Evolutionary conservation across 768 basidiomycete species (phyloP).

Genomic region (Paxillus involutus): DNA sequence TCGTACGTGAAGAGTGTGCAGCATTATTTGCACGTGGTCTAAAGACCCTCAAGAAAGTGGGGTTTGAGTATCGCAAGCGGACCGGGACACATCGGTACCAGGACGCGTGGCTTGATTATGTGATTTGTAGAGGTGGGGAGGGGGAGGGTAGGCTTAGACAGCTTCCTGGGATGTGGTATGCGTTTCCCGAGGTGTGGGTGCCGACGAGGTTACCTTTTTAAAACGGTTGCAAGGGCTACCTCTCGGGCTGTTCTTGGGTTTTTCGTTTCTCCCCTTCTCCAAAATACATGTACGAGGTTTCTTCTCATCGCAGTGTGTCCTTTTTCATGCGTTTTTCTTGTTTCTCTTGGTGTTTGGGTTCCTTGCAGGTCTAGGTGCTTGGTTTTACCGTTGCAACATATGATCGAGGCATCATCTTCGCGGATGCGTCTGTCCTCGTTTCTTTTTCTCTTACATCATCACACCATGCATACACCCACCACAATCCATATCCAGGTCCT

Average conservation of each 20-base stretch:
- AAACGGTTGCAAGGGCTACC: neutral
- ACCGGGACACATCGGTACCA: constrained; percentile 36
- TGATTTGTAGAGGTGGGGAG: constrained; percentile 18
- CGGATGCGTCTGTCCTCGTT: too few species aligned
- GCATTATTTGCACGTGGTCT: constrained; percentile 28
- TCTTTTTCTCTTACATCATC: too few species aligned
- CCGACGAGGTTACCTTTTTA: constrained; percentile 23
- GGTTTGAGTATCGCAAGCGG: constrained; percentile 37
- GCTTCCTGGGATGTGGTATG: constrained; percentile 32
- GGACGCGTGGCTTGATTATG: constrained; percentile 37
- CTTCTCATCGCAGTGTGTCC: neutral
- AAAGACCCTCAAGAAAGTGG: constrained; percentile 32
- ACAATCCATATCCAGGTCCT: neutral
- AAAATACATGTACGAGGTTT: neutral
- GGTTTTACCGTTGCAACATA: too few species aligned
- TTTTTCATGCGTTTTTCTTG: neutral
- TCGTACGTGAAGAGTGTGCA: constrained; percentile 27
- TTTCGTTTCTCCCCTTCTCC: neutral
- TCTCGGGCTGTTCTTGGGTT: too few species aligned
- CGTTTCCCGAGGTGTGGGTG: constrained; percentile 36
- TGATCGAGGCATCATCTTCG: too few species aligned
- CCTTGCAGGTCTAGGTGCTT: neutral
- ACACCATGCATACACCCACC: too few species aligned
- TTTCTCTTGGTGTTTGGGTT: neutral
- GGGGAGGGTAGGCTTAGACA: constrained; percentile 19